phyloP scores from a whole-genome alignment of 108 stramenopile species.

The Asterionellopsis glacialis region DNA sequence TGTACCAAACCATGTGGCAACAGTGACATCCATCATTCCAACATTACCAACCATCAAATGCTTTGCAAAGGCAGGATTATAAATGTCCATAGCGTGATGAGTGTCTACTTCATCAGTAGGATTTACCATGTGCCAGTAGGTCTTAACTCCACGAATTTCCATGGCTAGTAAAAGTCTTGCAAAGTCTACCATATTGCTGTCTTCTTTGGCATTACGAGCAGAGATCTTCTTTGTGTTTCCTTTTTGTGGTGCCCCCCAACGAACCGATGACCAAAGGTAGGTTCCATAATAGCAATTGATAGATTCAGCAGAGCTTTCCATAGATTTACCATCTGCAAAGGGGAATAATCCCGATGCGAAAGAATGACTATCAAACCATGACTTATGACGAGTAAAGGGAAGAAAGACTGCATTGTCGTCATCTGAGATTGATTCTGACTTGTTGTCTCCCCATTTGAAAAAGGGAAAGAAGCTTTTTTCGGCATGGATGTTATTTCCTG shows the following conservation, averaged over 20 bases:
- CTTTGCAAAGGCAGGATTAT: constrained; percentile 30
- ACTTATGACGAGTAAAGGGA: constrained; percentile 72
- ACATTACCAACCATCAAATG: constrained; percentile 88
- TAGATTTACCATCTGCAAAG: constrained; percentile 90
- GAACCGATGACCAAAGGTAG: constrained; percentile 82
- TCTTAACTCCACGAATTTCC: constrained; percentile 84
- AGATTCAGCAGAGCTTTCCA: constrained; percentile 95
- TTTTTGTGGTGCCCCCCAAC: constrained; percentile 11
- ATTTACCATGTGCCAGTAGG: constrained; percentile 88
- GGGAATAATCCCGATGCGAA: constrained; percentile 84
- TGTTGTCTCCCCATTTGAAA: too few relatives aligned
- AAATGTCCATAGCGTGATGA: not conserved
- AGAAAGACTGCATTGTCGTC: constrained; percentile 38
- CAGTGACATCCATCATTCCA: constrained; percentile 74
- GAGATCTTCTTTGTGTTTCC: too few relatives aligned
- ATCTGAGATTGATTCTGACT: not conserved
- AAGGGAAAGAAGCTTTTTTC: constrained; percentile 39
- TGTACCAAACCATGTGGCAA: constrained; percentile 82
- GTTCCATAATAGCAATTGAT: constrained; percentile 95
- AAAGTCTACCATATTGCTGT: constrained; percentile 58
- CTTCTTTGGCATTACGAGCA: constrained; percentile 16
- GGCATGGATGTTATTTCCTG: not conserved
- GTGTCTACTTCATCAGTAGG: too few relatives aligned
- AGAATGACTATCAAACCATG: constrained; percentile 87
- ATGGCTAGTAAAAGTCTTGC: constrained; percentile 74